These are phyloP conservation scores for Macrophomina pseudophaseolina DNA, from an alignment of 2,329 filamentous ascomycete species.

Conservation along the genomic window DNA sequence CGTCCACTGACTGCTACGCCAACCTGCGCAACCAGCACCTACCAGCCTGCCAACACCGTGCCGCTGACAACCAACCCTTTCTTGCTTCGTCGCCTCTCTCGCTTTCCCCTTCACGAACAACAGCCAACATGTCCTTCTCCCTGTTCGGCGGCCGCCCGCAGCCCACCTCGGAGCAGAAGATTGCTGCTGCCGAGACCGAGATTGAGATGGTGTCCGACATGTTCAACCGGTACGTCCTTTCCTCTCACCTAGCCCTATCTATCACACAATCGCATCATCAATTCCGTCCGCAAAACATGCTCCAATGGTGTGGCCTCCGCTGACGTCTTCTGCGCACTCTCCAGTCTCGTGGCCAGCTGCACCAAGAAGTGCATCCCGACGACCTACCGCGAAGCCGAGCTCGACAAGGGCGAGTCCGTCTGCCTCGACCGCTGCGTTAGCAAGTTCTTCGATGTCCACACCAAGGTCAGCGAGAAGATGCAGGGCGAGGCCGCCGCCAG, in stretches of 20 bases:
- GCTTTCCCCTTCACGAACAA: background rate
- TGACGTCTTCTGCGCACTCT: background rate
- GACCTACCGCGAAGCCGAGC: slow-evolving; percentile 92
- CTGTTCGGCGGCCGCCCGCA: slow-evolving; percentile 69
- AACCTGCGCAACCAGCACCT: slow-evolving; percentile 11
- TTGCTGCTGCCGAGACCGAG: slow-evolving; percentile 93
- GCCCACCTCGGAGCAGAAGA: slow-evolving; percentile 94
- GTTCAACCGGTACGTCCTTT: slow-evolving; percentile 82
- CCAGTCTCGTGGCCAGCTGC: slow-evolving; percentile 84
- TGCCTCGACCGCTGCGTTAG: slow-evolving; percentile 96
- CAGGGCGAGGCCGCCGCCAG: slow-evolving; percentile 79
- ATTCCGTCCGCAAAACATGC: background rate
- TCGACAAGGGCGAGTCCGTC: slow-evolving; percentile 98
- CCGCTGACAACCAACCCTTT: background rate
- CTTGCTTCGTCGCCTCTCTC: background rate
- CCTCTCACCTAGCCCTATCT: background rate
- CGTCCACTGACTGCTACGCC: background rate
- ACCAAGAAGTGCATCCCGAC: slow-evolving; percentile 90
- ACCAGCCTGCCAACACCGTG: background rate
- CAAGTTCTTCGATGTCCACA: slow-evolving; percentile 98
- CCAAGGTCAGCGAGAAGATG: slow-evolving; percentile 97
- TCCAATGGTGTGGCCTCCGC: background rate
- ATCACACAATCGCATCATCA: background rate
- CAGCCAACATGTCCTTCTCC: slow-evolving; percentile 26
- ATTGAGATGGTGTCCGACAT: slow-evolving; percentile 98